Evolutionary conservation across 176 grass and related monocot genomes (phyloP).

Genomic region (Ensete ventricosum): DNA sequence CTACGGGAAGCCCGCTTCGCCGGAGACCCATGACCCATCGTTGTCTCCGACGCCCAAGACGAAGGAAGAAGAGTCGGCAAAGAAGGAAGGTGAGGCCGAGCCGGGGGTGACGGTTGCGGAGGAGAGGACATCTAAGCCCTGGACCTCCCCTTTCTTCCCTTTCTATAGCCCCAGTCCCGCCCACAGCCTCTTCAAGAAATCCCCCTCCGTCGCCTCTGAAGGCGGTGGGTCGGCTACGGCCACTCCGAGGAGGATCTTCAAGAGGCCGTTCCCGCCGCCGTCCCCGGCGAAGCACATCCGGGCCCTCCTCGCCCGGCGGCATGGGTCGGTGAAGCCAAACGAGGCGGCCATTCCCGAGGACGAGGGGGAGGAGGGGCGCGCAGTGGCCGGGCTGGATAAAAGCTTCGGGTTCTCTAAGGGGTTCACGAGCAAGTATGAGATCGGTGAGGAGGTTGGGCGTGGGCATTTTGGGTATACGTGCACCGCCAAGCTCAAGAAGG

Average conservation of each 20-base stretch:
- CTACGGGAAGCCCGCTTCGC: neutral
- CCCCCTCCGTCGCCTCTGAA: conserved; percentile 6
- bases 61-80: neutral
- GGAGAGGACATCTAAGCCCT: conserved; percentile 9
- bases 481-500: conserved; percentile 17
- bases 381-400: conserved; percentile 17
- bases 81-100: neutral
- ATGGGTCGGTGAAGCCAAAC: conserved; percentile 27
- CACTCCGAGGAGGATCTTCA: conserved; percentile 30
- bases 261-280: conserved; percentile 46
- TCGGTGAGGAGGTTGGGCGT: conserved; percentile 25
- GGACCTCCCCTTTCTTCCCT: conserved; percentile 16
- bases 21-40: neutral
- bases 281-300: conserved; percentile 54
- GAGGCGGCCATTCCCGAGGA: conserved; percentile 23
- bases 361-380: conserved; percentile 12
- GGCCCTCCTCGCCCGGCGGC: conserved; percentile 44
- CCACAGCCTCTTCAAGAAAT: conserved; percentile 16
- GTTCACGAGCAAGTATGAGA: conserved; percentile 18
- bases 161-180: conserved; percentile 17
- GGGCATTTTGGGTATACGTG: conserved; percentile 28
- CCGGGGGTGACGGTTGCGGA: neutral
- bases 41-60: neutral
- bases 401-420: conserved; percentile 24
- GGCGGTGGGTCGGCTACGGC: conserved; percentile 41